Conservation (phyloP, 305 asterid species). For the Andrographis paniculata region DNA sequence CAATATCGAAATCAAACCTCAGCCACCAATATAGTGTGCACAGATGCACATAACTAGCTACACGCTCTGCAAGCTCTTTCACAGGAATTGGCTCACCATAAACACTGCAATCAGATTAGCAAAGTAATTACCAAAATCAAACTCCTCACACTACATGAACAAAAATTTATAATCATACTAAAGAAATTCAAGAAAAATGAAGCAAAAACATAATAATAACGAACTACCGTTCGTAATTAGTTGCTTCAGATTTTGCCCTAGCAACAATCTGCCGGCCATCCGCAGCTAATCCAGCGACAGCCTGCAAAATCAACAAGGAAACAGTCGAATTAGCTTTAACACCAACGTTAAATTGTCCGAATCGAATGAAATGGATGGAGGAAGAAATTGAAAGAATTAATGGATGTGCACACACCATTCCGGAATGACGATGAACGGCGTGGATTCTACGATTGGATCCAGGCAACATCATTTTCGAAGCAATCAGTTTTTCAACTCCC, state of each 20-base stretch:
- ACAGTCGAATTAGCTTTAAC: too few relatives aligned
- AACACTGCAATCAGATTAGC: constrained; percentile 34
- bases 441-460: constrained; percentile 94
- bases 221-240: constrained; percentile 52
- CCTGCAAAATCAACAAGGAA: too few relatives aligned
- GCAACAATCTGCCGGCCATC: constrained; percentile 83
- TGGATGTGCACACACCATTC: too few relatives aligned
- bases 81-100: constrained; percentile 90
- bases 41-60: constrained; percentile 93
- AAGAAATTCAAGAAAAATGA: neutral
- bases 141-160: too few relatives aligned
- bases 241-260: constrained; percentile 73
- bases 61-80: constrained; percentile 93
- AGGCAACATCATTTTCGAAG: constrained; percentile 93
- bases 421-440: constrained; percentile 92
- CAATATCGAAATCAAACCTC: constrained; percentile 48
- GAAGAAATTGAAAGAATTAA: too few relatives aligned
- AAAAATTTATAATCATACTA: too few relatives aligned
- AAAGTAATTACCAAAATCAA: too few relatives aligned
- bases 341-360: too few relatives aligned
- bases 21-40: constrained; percentile 99
- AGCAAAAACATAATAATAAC: constrained; percentile 1
- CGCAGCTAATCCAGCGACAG: constrained; percentile 83
- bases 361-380: too few relatives aligned
- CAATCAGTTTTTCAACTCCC: constrained; percentile 98